Percentiles rank a stretch among this genome's conserved stretches.
Conservation (phyloP, 495 filamentous ascomycete species). For the Tuber indicum region DNA sequence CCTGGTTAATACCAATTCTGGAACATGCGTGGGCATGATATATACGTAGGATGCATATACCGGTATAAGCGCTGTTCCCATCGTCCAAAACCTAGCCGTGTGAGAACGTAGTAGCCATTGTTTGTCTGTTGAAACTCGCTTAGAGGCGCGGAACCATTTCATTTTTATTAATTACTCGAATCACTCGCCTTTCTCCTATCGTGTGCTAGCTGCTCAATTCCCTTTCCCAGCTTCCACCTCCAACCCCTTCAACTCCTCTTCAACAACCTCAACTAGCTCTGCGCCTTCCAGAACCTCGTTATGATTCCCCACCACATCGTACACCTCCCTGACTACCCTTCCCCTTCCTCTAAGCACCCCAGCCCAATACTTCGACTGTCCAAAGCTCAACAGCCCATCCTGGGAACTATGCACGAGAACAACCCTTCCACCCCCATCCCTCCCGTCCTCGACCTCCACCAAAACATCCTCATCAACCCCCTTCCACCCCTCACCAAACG, state of each 20-base stretch:
- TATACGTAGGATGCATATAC: too few relatives aligned
- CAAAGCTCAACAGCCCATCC: constrained; percentile 25
- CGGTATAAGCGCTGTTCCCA: too few relatives aligned
- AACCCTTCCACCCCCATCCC: constrained; percentile 45
- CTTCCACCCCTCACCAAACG: constrained; percentile 55
- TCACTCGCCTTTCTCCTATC: too few relatives aligned
- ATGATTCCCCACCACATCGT: constrained; percentile 52
- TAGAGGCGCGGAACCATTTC: too few relatives aligned
- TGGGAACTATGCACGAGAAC: constrained; percentile 39
- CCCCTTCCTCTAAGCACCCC: background rate
- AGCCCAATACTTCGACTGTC: constrained; percentile 46
- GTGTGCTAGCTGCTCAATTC: background rate
- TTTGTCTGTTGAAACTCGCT: too few relatives aligned
- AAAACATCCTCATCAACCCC: constrained; percentile 52
- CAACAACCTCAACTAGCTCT: constrained; percentile 45
- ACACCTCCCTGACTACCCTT: constrained; percentile 44
- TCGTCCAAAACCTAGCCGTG: too few relatives aligned
- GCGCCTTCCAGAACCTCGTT: constrained; percentile 55
- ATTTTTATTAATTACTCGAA: too few relatives aligned
- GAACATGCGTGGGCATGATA: too few relatives aligned
- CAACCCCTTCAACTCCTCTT: constrained; percentile 6
- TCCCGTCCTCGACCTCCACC: constrained; percentile 44
- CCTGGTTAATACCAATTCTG: too few relatives aligned
- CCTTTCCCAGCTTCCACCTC: background rate
- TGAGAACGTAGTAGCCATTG: too few relatives aligned